Base-by-base conservation (phyloP, 148 eudicot species). In the Dianthus caryophyllus region DNA sequence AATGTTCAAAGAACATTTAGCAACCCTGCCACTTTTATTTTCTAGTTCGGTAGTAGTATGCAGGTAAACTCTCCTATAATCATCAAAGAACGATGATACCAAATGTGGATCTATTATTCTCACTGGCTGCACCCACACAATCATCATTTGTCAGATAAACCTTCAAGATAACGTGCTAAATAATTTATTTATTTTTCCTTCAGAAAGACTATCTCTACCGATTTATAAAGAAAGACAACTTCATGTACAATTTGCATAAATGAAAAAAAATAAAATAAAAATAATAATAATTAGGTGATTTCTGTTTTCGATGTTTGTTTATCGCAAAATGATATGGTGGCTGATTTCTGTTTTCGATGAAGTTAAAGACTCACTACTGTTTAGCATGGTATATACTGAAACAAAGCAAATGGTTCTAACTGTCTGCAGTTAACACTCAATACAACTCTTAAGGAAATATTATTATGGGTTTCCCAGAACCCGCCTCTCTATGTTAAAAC, bases 31-130 rank as follows among this genome's bases (percentile, higher is more conserved):
- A 75, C 94, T 87, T 77, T 78, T 88, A 65, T 95, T 95, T 67
- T 85, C 96, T 78, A 95, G 65, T 48, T 82, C 96, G 54, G 81
- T 70, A 21, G 96, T 85, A 48, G 89, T 39, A 78, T 95, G 87
- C 65, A 95, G 81, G 80, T 90, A 95, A 7, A 75, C 93, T 77
- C 97, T 86, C 74, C 76, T 80, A 80, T 81, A 90, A 68, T 74
- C 68, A 72, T 95, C 99, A 74, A 88, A 90, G 77, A 90, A 90
- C 59, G 99, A 72, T 53, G 99, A 85, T 56, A 87, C 97, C 87
- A 95, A 78, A 81, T 95, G 99, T 43, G 99, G 97, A 85, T 95
- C 97, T 66, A 82, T 88, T 69, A 95, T 81, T 83, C 87, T 86
- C 72, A 95, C 97, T 43, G 93, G 96, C 99, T 95, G 97, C 79